These are phyloP conservation scores for Diutina neorugosa DNA, from an alignment of 1,139 yeast species.

Conservation along the genomic window DNA sequence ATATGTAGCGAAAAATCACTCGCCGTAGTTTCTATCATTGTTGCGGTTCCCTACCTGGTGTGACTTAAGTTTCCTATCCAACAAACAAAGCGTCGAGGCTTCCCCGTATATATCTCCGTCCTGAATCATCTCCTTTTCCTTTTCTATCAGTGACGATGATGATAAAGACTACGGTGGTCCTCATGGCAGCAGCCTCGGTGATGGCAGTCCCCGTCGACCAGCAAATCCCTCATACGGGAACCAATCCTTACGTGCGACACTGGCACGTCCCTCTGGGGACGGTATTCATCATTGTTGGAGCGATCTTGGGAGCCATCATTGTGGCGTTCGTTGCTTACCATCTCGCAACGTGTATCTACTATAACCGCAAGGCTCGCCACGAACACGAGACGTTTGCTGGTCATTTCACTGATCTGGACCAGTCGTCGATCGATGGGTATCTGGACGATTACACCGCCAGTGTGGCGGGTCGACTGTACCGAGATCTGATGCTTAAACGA, in stretches of 20 bases:
- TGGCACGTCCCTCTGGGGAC: slow-evolving; percentile 20
- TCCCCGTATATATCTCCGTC: neutral
- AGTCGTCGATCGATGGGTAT: slow-evolving; percentile 14
- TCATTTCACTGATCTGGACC: slow-evolving; percentile 11
- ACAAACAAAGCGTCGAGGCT: too few species aligned
- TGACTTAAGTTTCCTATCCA: too few species aligned
- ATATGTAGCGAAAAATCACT: neutral
- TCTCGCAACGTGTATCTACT: slow-evolving; percentile 14
- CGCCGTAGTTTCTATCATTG: neutral
- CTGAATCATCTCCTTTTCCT: neutral
- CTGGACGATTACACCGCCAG: slow-evolving; percentile 5
- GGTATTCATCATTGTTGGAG: slow-evolving; percentile 34
- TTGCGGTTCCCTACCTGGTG: too few species aligned
- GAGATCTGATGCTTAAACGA: slow-evolving; percentile 11
- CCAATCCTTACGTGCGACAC: slow-evolving; percentile 23
- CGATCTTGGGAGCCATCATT: slow-evolving; percentile 18
- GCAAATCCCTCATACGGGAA: neutral
- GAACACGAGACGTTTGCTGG: slow-evolving; percentile 24
- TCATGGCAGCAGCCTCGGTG: neutral
- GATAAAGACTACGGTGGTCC: neutral
- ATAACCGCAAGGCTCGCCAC: slow-evolving; percentile 19
- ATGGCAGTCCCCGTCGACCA: neutral
- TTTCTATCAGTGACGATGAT: neutral
- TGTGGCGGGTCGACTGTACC: slow-evolving; percentile 13
- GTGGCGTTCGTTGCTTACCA: slow-evolving; percentile 14